These are phyloP conservation scores for Pseudoperonospora humuli DNA, from an alignment of 352 stramenopile genomes.

Conservation along the genomic window DNA sequence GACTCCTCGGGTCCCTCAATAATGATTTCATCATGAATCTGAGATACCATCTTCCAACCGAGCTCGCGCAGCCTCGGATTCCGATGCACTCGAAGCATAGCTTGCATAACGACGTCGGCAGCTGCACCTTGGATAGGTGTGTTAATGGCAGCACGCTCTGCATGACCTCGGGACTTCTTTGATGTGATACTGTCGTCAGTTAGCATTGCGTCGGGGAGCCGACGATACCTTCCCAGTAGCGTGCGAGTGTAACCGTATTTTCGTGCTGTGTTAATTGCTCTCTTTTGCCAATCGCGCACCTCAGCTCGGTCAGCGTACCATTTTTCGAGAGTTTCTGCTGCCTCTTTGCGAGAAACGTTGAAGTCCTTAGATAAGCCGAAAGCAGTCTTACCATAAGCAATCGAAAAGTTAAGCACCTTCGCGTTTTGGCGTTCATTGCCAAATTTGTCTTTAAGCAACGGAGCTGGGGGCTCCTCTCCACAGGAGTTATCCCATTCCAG, in stretches of 20 bases:
- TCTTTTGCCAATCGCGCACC: constrained; percentile 90
- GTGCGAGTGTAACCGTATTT: constrained; percentile 89
- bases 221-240: constrained; percentile 96
- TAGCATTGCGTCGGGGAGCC: constrained; percentile 90
- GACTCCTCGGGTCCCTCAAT: constrained; percentile 97
- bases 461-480: constrained; percentile 81
- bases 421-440: constrained; percentile 95
- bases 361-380: constrained; percentile 92
- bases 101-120: constrained; percentile 98
- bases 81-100: constrained; percentile 97
- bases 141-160: constrained; percentile 97
- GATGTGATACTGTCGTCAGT: constrained; percentile 40
- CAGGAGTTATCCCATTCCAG: constrained; percentile 96
- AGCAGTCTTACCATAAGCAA: constrained; percentile 99
- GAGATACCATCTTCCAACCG: constrained; percentile 97
- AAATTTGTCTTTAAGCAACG: constrained; percentile 98
- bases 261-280: constrained; percentile 86
- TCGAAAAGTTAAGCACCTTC: constrained; percentile 99
- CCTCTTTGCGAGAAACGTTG: constrained; percentile 72
- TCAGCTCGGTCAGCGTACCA: constrained; percentile 95
- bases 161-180: constrained; percentile 80
- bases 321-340: constrained; percentile 84
- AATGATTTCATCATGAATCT: constrained; percentile 99
- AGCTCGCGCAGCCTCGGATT: constrained; percentile 88
- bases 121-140: constrained; percentile 98